Evolutionary conservation across 768 basidiomycete genomes (phyloP), one percentile per base, ranked within the genome.

Genomic region (Boletus coccyginus): DNA sequence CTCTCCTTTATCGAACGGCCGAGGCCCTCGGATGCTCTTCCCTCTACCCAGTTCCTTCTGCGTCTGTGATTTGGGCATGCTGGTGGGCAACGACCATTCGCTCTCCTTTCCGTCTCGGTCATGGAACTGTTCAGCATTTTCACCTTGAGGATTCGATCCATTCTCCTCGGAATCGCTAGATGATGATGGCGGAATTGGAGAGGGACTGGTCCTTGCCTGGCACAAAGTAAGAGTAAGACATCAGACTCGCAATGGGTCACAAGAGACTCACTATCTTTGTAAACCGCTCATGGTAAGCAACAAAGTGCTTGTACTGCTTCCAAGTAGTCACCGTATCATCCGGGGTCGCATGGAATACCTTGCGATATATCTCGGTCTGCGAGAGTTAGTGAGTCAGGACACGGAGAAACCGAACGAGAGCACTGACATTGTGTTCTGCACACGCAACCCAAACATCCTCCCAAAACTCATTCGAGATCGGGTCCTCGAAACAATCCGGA

Each of bases 341-440:
- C 7, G 97, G 96, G 52, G 95, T 77, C 36, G 90, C 88, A 64
- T 93, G 88, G 77, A 99, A 99, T 5, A 98, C 94, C 68, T 91
- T 95, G 53, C 94, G 87, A 74, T 84, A 98, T 60, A 98, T 93
- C 69, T 96, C 92, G 58, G 96, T 99, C 94, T 95, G 57, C 12
- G 54, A 49, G 14, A 52, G 50, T 33, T 7, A 14, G n/a, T 57
- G 7, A 61, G 59, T 12, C 45, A n/a, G 31, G 27, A 24, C 13
- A 50, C 6, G 5, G 5, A n/a, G 16, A 33, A 43, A 46, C 13
- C 14, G 29, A 42, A 27, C 17, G 33, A 58, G 35, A 58, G 35
- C 33, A 76, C 90, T 59, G 51, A 95, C 94, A 70, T 98, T 99
- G 63, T 94, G 88, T 21, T 83, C 83, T 1, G 96, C 94, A 47